Evolutionary conservation across 352 stramenopile genomes (phyloP).

Genomic region (Phytophthora pinifolia): DNA sequence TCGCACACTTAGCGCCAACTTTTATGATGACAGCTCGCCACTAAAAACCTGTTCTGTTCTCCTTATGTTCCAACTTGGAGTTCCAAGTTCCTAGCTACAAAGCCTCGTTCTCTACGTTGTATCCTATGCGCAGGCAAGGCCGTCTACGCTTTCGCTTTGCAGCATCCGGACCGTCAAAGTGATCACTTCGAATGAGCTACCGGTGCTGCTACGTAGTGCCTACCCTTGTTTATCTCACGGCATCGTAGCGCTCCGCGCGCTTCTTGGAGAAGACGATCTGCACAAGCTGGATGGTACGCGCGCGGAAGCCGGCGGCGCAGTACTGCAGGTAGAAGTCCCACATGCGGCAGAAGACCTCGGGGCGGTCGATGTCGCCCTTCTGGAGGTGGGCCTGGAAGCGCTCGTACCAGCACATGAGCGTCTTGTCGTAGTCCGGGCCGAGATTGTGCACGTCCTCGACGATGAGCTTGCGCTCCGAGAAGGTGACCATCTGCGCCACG

Average conservation of each 20-base stretch:
- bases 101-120: slow-evolving; percentile 21
- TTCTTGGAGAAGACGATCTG: slow-evolving; percentile 90
- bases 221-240: slow-evolving; percentile 56
- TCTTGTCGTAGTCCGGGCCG: slow-evolving; percentile 90
- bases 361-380: slow-evolving; percentile 73
- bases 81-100: slow-evolving; percentile 27
- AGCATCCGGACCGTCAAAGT: slow-evolving; percentile 1
- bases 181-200: slow-evolving; percentile 21
- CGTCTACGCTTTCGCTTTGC: slow-evolving; percentile 4
- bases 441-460: slow-evolving; percentile 88
- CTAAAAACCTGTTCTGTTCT: too few species aligned
- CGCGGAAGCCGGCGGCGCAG: slow-evolving; percentile 89
- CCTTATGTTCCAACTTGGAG: slow-evolving; percentile 25
- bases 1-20: too few species aligned
- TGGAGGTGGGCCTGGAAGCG: slow-evolving; percentile 85
- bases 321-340: slow-evolving; percentile 92
- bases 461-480: slow-evolving; percentile 79
- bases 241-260: slow-evolving; percentile 74
- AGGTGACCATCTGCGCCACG: slow-evolving; percentile 69
- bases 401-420: slow-evolving; percentile 86
- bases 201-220: slow-evolving; percentile 4
- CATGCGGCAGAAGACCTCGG: slow-evolving; percentile 86
- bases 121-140: slow-evolving; percentile 19
- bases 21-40: too few species aligned
- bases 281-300: slow-evolving; percentile 81